Evolutionary conservation across 2,329 filamentous ascomycete species (phyloP).

Genomic region (Phialophora verrucosa): DNA sequence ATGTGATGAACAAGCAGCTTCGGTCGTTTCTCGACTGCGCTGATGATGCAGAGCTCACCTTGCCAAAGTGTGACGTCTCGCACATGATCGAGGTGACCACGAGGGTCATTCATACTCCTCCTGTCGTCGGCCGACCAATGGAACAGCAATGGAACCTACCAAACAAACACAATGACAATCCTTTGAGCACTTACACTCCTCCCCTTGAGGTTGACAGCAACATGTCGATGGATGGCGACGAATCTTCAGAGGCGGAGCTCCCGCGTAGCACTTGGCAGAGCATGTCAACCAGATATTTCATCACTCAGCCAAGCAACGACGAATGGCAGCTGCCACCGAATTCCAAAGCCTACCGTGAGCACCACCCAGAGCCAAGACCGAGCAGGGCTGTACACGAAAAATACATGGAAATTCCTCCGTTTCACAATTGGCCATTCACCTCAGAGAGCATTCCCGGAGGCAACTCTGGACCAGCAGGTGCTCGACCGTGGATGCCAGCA

Average conservation of each 20-base stretch:
- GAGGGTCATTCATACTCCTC: constrained; percentile 21
- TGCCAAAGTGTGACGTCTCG: constrained; percentile 32
- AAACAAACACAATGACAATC: not conserved
- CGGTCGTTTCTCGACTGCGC: constrained; percentile 35
- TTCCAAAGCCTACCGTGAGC: constrained; percentile 31
- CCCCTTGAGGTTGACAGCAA: constrained; percentile 21
- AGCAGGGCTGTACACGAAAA: constrained; percentile 23
- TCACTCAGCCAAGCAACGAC: constrained; percentile 30
- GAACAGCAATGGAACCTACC: constrained; percentile 31
- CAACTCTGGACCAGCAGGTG: constrained; percentile 11
- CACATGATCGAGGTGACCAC: constrained; percentile 36
- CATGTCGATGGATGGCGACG: constrained; percentile 25
- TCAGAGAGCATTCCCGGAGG: constrained; percentile 27
- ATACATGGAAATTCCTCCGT: constrained; percentile 37
- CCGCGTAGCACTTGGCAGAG: constrained; percentile 33
- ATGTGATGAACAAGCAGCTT: constrained; percentile 34
- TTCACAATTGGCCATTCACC: constrained; percentile 34
- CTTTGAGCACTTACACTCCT: constrained; percentile 23
- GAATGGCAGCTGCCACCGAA: constrained; percentile 32
- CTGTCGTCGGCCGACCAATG: not conserved
- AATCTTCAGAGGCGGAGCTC: constrained; percentile 13
- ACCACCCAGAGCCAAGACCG: constrained; percentile 23
- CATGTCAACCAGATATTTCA: constrained; percentile 32
- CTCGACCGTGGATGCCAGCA: constrained; percentile 33
- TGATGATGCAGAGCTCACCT: constrained; percentile 26